These are phyloP conservation scores for Rubia tinctorum DNA, from an alignment of 305 asterid genomes.

Conservation along the genomic window DNA sequence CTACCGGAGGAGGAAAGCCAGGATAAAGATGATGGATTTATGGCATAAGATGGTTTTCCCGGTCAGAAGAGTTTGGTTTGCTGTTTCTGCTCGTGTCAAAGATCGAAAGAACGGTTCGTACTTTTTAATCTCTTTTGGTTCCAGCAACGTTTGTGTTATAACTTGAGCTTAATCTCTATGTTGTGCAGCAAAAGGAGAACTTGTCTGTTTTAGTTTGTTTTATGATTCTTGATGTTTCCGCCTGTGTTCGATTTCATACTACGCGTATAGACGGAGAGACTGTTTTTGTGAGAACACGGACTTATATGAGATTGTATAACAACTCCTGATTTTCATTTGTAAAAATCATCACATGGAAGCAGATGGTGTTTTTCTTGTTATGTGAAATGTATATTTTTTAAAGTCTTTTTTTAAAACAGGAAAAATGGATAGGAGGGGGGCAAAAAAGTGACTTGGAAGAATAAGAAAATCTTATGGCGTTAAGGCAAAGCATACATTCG, in stretches of 20 bases:
- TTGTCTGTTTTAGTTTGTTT: neutral
- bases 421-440: neutral
- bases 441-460: slow-evolving; percentile 9
- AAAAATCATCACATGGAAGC: neutral
- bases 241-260: neutral
- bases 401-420: neutral
- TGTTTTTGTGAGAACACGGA: too few relatives aligned
- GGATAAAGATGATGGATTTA: slow-evolving; percentile 71
- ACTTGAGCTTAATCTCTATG: neutral
- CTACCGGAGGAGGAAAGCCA: slow-evolving; percentile 56
- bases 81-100: slow-evolving; percentile 70
- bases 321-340: neutral
- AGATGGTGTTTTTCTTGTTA: neutral
- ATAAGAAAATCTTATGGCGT: slow-evolving; percentile 12
- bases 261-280: neutral
- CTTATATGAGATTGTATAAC: neutral
- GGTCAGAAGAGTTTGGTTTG: slow-evolving; percentile 71
- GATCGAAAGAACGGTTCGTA: slow-evolving; percentile 70
- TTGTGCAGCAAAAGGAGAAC: neutral
- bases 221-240: neutral
- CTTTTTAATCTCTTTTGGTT: neutral
- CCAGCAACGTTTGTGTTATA: neutral
- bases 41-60: slow-evolving; percentile 83
- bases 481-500: slow-evolving; percentile 16
- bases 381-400: neutral